Evolutionary conservation across 139 green algal species (phyloP), one percentile per base, ranked within the genome.

Genomic region (Microglena sp.): DNA sequence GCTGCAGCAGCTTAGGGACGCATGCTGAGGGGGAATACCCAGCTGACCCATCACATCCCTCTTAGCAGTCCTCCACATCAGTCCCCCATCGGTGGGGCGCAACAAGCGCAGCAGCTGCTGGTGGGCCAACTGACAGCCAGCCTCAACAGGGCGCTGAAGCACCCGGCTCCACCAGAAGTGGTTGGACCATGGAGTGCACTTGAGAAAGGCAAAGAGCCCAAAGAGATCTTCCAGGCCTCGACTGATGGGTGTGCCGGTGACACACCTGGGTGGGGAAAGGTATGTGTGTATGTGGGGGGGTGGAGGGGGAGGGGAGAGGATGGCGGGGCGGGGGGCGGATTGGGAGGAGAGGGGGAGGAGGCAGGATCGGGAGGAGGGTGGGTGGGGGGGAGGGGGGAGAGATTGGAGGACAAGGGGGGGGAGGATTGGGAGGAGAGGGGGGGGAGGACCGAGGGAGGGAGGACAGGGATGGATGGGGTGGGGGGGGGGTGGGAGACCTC

Each of bases 1-100:
- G 77, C n/a, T 70, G 57, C 32, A 97, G 80, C 33, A 5, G 27
- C 1, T 66, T 78, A 5, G 79, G 54, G 58, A 78, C 67, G 2
- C n/a, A n/a, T n/a, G n/a, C 44, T 65, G 66, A 30, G 79, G 82
- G 1, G 87, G 87, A 24, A 97, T 65, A 28, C 68, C 77, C 36
- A 97, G 80, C 84, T 97, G 89, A 3, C 44, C 33, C 5, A 72
- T 67, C 24, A 97, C 89, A 53, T 93, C 86, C 1, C 65, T 61
- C 72, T 95, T 96, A 36, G 76, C 62, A 1, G 68, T 86, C 54
- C 92, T 81, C 92, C 91, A 97, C 75, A 98, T 77, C 34, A 97
- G 70, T 31, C 86, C 86, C 22, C 86, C 86, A 7, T 46, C 5
- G 1, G 78, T 62, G 0, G 81, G 79, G 15, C 57, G 67, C 34